A percentile compares a stretch with the other conserved stretches of the same genome.
Evolutionary conservation across 2,329 filamentous ascomycete species (phyloP).

Genomic region (Mycogone perniciosa): DNA sequence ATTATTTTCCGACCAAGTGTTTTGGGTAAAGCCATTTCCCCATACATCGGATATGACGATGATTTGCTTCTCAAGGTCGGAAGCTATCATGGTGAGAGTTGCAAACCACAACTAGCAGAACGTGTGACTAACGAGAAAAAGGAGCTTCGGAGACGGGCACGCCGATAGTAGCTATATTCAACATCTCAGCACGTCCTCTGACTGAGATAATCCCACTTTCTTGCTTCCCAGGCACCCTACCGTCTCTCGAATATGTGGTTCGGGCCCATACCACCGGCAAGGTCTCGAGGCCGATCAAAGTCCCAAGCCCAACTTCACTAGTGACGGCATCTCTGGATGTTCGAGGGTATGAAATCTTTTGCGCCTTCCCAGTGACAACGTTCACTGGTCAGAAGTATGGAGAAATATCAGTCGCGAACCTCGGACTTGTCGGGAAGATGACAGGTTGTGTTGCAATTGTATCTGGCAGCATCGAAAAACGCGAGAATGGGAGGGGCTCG

Average conservation of each 20-base stretch:
- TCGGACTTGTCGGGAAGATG: constrained; percentile 85
- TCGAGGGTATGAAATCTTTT: constrained; percentile 74
- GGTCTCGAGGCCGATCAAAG: constrained; percentile 47
- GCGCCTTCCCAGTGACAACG: constrained; percentile 59
- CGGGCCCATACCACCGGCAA: constrained; percentile 63
- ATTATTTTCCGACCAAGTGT: constrained; percentile 75
- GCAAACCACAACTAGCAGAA: neutral
- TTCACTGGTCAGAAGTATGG: constrained; percentile 40
- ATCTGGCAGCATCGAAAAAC: constrained; percentile 50
- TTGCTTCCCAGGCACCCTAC: constrained; percentile 64
- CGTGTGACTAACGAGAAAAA: constrained; percentile 13
- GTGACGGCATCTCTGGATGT: constrained; percentile 57
- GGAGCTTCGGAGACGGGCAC: constrained; percentile 58
- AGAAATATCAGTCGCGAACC: constrained; percentile 52
- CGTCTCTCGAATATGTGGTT: constrained; percentile 59
- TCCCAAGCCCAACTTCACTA: constrained; percentile 40
- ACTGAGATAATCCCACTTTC: constrained; percentile 64
- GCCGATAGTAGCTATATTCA: constrained; percentile 79
- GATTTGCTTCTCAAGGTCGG: constrained; percentile 68
- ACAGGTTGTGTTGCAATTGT: constrained; percentile 75
- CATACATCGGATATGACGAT: constrained; percentile 72
- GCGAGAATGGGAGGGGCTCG: constrained; percentile 51
- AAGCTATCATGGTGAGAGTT: constrained; percentile 62
- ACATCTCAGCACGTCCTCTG: constrained; percentile 57
- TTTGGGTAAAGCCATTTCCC: constrained; percentile 63